Evolutionary conservation across 768 basidiomycete species (phyloP).

Genomic region (Myochromella boudieri): DNA sequence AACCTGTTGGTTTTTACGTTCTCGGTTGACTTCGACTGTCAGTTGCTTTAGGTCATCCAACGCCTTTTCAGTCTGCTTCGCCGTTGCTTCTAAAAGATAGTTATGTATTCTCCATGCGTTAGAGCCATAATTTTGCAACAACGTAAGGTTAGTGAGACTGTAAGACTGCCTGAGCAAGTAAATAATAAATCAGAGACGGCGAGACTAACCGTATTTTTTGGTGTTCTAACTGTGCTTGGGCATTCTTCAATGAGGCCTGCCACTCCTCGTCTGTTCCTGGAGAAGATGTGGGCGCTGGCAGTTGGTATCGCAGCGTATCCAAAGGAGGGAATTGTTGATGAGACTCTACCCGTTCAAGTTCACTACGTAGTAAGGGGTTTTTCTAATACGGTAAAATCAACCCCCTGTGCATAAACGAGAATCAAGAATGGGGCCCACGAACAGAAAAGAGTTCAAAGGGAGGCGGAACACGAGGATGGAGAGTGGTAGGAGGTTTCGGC

Average conservation of each 20-base stretch:
- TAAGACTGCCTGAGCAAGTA: conserved; percentile 8
- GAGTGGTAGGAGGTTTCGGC: conserved; percentile 52
- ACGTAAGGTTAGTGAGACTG: conserved; percentile 80
- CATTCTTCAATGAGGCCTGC: conserved; percentile 72
- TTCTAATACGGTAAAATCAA: conserved; percentile 43
- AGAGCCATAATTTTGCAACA: conserved; percentile 82
- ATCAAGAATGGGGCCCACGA: conserved; percentile 36
- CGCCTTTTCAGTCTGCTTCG: conserved; percentile 66
- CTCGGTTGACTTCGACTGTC: conserved; percentile 84
- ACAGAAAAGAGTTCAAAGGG: conserved; percentile 68
- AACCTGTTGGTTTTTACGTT: conserved; percentile 85
- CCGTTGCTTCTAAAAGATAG: conserved; percentile 77
- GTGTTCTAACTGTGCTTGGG: conserved; percentile 81
- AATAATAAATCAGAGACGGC: too few species aligned
- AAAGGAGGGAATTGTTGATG: conserved; percentile 64
- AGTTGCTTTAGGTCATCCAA: conserved; percentile 78
- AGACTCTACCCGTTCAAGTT: conserved; percentile 72
- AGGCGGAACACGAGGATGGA: conserved; percentile 75
- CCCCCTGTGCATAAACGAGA: conserved; percentile 6
- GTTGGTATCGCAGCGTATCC: conserved; percentile 71
- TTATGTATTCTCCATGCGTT: conserved; percentile 95
- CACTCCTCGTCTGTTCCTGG: conserved; percentile 77
- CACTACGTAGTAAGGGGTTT: conserved; percentile 66
- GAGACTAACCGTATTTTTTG: conserved; percentile 66
- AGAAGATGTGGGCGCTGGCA: conserved; percentile 63